A percentile compares a stretch with the other conserved stretches of the same genome.
Conservation (phyloP, 1,139 yeast species). For the Saccharomyces hybrid region DNA sequence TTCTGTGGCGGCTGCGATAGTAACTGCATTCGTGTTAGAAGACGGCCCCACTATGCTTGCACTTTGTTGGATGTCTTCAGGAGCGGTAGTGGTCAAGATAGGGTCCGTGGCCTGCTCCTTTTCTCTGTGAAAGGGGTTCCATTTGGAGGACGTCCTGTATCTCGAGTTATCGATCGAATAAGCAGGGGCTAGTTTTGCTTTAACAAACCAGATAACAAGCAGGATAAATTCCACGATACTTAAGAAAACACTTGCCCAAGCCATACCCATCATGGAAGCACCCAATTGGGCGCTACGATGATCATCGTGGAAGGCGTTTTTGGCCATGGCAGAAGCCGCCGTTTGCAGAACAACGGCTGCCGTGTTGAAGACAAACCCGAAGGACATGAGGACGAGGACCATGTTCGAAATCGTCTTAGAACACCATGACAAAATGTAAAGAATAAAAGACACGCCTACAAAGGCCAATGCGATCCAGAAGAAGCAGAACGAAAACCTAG, state of each 20-base stretch:
- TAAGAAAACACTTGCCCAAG: constrained; percentile 56
- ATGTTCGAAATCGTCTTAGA: constrained; percentile 46
- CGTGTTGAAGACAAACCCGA: constrained; percentile 49
- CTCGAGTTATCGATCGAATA: background rate
- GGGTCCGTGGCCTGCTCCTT: background rate
- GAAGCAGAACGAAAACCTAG: constrained; percentile 65
- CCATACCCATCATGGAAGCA: constrained; percentile 49
- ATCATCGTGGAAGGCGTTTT: constrained; percentile 47
- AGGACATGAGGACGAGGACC: constrained; percentile 44
- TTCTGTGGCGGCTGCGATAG: constrained; percentile 18
- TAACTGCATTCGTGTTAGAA: constrained; percentile 22
- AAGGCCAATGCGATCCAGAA: constrained; percentile 56
- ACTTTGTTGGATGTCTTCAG: constrained; percentile 7
- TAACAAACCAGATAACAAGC: constrained; percentile 7
- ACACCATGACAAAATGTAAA: constrained; percentile 37
- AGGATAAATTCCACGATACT: constrained; percentile 11
- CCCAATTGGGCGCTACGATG: constrained; percentile 45
- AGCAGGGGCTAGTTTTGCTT: constrained; percentile 13
- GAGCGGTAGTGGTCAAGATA: constrained; percentile 1
- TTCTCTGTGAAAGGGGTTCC: background rate
- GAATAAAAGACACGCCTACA: constrained; percentile 40
- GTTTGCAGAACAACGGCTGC: constrained; percentile 62
- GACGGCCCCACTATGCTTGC: constrained; percentile 22
- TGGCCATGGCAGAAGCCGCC: constrained; percentile 60
- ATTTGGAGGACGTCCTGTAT: background rate